A percentile compares a stretch with the other conserved stretches of the same genome.
phyloP scores from a whole-genome alignment of 495 filamentous ascomycete genomes.

The Aspergillus diversus region DNA sequence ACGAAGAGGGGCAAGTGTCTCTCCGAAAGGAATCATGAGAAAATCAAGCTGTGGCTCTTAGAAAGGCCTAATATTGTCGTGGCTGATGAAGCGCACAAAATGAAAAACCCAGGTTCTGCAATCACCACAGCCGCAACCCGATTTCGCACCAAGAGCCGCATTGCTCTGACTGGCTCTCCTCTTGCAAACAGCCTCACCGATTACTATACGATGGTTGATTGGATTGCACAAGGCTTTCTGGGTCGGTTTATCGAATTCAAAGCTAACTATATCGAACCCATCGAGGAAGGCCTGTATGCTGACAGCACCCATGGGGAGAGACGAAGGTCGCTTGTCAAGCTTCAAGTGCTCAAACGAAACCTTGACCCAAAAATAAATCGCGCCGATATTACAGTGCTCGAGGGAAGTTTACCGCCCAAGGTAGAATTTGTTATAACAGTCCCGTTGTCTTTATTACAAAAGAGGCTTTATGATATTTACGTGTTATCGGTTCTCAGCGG shows the following conservation, averaged over 20 bases:
- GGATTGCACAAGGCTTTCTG: slow-evolving; percentile 80
- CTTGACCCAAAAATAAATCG: slow-evolving; percentile 81
- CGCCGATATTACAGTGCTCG: slow-evolving; percentile 67
- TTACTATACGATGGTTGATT: slow-evolving; percentile 85
- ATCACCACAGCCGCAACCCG: slow-evolving; percentile 54
- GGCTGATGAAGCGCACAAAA: slow-evolving; percentile 81
- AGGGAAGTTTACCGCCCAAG: slow-evolving; percentile 68
- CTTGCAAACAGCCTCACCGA: slow-evolving; percentile 81
- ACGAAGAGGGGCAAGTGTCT: slow-evolving; percentile 28
- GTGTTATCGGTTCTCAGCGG: slow-evolving; percentile 41
- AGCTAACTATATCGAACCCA: slow-evolving; percentile 69
- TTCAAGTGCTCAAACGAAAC: slow-evolving; percentile 70
- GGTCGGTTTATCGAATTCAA: slow-evolving; percentile 68
- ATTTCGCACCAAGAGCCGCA: slow-evolving; percentile 71
- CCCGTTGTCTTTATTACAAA: slow-evolving; percentile 69
- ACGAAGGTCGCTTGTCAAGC: slow-evolving; percentile 62
- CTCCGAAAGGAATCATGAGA: slow-evolving; percentile 36
- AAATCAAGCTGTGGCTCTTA: slow-evolving; percentile 52
- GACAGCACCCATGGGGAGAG: slow-evolving; percentile 61
- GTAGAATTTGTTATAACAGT: slow-evolving; percentile 80
- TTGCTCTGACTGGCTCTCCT: slow-evolving; percentile 88
- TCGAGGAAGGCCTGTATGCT: slow-evolving; percentile 66
- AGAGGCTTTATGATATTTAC: slow-evolving; percentile 63
- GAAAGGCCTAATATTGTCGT: slow-evolving; percentile 73
- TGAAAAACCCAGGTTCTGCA: slow-evolving; percentile 66